Evolutionary conservation across 2,329 filamentous ascomycete species (phyloP).

Genomic region (Coniochaeta hoffmannii): DNA sequence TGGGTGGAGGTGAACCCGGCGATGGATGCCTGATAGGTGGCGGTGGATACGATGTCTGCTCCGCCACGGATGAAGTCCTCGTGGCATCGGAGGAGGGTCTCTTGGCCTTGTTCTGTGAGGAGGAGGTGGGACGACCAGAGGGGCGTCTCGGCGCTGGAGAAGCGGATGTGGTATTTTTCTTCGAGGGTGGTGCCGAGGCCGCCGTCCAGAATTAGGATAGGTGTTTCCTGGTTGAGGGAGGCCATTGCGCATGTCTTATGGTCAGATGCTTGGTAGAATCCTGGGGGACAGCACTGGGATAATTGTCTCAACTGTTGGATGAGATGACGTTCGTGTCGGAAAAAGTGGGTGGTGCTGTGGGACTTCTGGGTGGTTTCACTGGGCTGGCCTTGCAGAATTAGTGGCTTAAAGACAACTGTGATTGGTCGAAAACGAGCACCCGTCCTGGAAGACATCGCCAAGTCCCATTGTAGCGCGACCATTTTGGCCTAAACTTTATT

Average conservation of each 20-base stretch:
- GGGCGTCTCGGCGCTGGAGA: slow-evolving; percentile 42
- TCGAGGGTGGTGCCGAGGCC: slow-evolving; percentile 61
- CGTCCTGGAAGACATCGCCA: too few species aligned
- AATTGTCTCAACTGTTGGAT: too few species aligned
- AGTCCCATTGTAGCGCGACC: neutral
- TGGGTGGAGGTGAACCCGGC: slow-evolving; percentile 47
- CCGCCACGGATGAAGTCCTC: slow-evolving; percentile 46
- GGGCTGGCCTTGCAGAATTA: too few species aligned
- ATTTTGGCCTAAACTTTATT: neutral
- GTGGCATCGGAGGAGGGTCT: slow-evolving; percentile 48
- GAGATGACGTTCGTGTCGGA: too few species aligned
- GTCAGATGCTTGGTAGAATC: too few species aligned
- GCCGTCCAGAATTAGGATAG: slow-evolving; percentile 52
- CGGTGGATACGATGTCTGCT: slow-evolving; percentile 57
- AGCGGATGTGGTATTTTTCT: slow-evolving; percentile 45
- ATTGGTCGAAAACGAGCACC: too few species aligned
- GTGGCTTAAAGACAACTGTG: too few species aligned
- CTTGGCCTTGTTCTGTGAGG: slow-evolving; percentile 38
- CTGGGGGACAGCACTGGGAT: too few species aligned
- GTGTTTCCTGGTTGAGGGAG: too few species aligned
- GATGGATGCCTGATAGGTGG: slow-evolving; percentile 58
- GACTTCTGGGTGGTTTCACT: too few species aligned
- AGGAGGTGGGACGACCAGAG: slow-evolving; percentile 64
- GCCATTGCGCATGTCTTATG: too few species aligned
- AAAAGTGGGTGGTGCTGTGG: too few species aligned